phyloP scores from a whole-genome alignment of 331 rosid species.

The Prunus yedoensis region DNA sequence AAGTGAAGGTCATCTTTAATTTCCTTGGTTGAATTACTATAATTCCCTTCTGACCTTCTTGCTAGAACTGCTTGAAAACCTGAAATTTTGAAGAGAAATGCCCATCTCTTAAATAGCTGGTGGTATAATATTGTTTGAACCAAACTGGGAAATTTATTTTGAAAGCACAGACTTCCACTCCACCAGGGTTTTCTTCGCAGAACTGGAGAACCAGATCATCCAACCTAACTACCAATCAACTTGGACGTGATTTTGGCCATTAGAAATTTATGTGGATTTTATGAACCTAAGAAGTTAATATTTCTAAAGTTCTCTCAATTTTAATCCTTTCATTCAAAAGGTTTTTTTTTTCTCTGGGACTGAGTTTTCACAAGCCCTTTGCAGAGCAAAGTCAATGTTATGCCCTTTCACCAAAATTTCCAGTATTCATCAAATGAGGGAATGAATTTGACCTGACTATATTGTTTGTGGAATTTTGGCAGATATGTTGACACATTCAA shows the following conservation, averaged over 20 bases:
- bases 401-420: neutral
- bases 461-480: constrained; percentile 30
- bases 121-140: neutral
- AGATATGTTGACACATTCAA: constrained; percentile 97
- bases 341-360: neutral
- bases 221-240: neutral
- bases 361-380: neutral
- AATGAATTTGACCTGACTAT: neutral
- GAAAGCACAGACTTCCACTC: neutral
- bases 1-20: neutral
- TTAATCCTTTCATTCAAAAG: neutral
- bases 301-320: neutral
- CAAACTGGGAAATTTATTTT: neutral
- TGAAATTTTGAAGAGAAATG: neutral
- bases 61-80: neutral
- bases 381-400: neutral
- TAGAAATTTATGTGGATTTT: neutral
- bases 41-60: neutral
- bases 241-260: neutral
- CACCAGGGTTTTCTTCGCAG: neutral
- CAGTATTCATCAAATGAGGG: neutral
- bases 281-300: neutral
- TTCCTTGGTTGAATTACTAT: neutral
- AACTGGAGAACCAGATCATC: neutral
- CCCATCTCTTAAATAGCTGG: neutral